phyloP scores from a whole-genome alignment of 192 early-diverging fungal genomes.

The Rhizoclosmatium globosum region DNA sequence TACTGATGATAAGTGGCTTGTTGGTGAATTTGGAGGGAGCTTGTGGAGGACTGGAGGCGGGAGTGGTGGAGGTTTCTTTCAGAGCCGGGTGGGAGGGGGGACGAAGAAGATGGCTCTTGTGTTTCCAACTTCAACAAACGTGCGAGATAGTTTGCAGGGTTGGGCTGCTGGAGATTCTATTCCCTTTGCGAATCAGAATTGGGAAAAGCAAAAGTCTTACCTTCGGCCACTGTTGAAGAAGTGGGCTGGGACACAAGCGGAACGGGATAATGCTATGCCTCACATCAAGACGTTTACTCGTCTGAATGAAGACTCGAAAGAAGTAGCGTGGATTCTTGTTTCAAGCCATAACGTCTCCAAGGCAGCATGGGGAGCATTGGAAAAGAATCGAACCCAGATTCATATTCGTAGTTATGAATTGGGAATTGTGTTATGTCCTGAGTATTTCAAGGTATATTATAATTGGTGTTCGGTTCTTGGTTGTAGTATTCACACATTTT shows the following conservation, averaged over 20 bases:
- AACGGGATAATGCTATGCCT: conserved; percentile 67
- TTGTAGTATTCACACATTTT: not conserved
- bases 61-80: conserved; percentile 3
- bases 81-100: not conserved
- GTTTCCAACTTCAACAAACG: conserved; percentile 70
- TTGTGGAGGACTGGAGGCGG: conserved; percentile 9
- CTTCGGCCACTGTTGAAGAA: conserved; percentile 56
- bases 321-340: conserved; percentile 52
- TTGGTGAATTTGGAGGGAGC: conserved; percentile 58
- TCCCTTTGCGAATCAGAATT: conserved; percentile 58
- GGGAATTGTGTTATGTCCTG: conserved; percentile 66
- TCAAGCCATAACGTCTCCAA: conserved; percentile 64
- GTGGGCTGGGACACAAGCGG: conserved; percentile 60
- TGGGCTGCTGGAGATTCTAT: conserved; percentile 56
- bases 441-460: conserved; percentile 62
- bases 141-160: conserved; percentile 67
- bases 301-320: conserved; percentile 36
- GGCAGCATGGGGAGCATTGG: conserved; percentile 73
- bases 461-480: not conserved
- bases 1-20: conserved; percentile 61
- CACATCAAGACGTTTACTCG: conserved; percentile 64
- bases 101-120: conserved; percentile 36
- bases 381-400: conserved; percentile 61
- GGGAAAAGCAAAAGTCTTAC: conserved; percentile 59
- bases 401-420: conserved; percentile 72